Percentiles rank a stretch among this genome's conserved stretches.
phyloP scores from a whole-genome alignment of 2,329 filamentous ascomycete species.

The Lachnellula willkommii region DNA sequence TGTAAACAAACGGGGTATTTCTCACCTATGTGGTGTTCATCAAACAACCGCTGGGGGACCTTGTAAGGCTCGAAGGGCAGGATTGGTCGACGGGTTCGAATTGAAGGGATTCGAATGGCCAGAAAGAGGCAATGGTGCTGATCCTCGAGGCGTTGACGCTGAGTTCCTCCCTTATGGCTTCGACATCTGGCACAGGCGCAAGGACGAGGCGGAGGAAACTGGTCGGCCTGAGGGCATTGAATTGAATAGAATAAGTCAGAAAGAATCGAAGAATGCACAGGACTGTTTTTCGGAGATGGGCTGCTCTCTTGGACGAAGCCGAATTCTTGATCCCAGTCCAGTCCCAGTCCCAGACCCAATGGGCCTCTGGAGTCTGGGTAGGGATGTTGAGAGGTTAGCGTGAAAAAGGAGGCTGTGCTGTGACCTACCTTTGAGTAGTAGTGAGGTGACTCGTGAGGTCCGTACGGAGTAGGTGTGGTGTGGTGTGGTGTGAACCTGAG shows the following conservation, averaged over 20 bases:
- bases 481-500: background rate
- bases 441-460: too few species aligned
- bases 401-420: background rate
- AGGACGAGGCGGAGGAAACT: background rate
- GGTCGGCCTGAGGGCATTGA: background rate
- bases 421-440: too few species aligned
- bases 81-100: background rate
- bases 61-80: background rate
- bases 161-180: background rate
- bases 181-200: background rate
- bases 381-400: background rate
- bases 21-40: slow-evolving; percentile 2
- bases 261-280: background rate
- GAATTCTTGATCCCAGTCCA: background rate
- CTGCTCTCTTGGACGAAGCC: background rate
- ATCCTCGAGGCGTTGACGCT: background rate
- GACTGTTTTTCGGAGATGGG: background rate
- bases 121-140: background rate
- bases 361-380: background rate
- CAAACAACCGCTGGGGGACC: slow-evolving; percentile 2
- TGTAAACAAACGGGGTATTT: background rate
- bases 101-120: background rate
- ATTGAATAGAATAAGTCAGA: background rate
- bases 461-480: too few species aligned
- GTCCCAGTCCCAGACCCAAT: background rate